Base-by-base conservation (phyloP, 2,329 filamentous ascomycete species). In the Fusarium pseudonygamai region DNA sequence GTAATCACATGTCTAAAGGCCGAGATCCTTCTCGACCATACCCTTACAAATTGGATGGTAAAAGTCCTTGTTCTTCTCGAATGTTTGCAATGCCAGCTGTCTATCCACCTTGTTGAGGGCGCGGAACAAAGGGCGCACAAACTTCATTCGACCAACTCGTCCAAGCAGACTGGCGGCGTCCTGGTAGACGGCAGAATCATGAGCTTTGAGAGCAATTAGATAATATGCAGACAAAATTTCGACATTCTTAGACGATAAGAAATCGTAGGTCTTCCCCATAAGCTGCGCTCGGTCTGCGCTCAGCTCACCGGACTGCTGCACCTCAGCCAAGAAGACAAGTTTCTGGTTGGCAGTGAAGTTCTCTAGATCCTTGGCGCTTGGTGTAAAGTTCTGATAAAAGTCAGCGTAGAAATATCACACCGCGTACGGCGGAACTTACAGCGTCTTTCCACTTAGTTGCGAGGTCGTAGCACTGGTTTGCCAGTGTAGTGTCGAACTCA, bases 71-170 rank as follows among this genome's bases (percentile, higher is more conserved):
- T 97, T 92, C 87, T 92, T 93, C 83, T 93, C 89, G 83, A 97
- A 98, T 0, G 95, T 97, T 80, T 90, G 86, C 60, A 96, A 83
- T 1, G 96, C 96, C 78, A 97, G 83, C 32, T 90, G 85, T 52
- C 90, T 86, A 83, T 98, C 92, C 43, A 93, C 89, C 80, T 91
- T 90, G 78, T 92, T 92, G 75, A 99, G 84, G 56, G 90, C 88
- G 69, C 92, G 88, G 84, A 92, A 98, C 79, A 98, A 83, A 28
- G 96, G 94, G 53, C 96, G 87, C 67, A 98, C 96, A 82, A 96
- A 98, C 88, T 98, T 98, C 96, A 99, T 98, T 64, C 96, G 87
- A 18, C 96, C 96, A 30, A 98, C 95, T 59, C 88, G 87, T 37
- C 93, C 93, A 43, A 98, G 85, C 62, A 98, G 85, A 66, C 93